Percentiles rank a stretch among this genome's conserved stretches.
Evolutionary conservation across 2,329 filamentous ascomycete species (phyloP).

Genomic region (Ceratocystis alfenasii): DNA sequence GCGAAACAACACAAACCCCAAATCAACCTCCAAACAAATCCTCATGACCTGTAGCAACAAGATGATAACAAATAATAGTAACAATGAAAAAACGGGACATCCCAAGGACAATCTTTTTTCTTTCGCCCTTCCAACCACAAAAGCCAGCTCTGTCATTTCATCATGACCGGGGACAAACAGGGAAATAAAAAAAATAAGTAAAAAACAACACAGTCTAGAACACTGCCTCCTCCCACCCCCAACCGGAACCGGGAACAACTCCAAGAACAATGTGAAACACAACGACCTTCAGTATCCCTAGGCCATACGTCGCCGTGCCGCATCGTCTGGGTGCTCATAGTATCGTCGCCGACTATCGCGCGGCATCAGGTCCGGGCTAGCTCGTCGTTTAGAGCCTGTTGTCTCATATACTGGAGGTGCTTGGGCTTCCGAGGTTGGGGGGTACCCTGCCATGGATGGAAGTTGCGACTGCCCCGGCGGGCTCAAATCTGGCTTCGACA

Average conservation of each 20-base stretch:
- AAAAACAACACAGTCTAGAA: slow-evolving; percentile 11
- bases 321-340: slow-evolving; percentile 20
- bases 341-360: slow-evolving; percentile 32
- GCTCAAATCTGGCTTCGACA: slow-evolving; percentile 33
- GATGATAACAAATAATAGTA: slow-evolving; percentile 7
- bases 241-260: background rate
- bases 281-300: slow-evolving; percentile 10
- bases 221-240: background rate
- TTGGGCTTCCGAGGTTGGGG: slow-evolving; percentile 26
- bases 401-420: slow-evolving; percentile 29
- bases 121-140: background rate
- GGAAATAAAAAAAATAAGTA: slow-evolving; percentile 7
- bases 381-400: slow-evolving; percentile 40
- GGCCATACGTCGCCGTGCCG: slow-evolving; percentile 18
- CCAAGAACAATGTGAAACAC: background rate
- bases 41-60: background rate
- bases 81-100: background rate
- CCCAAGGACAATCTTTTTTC: background rate
- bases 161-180: background rate
- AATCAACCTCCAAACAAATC: no score
- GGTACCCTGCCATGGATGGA: slow-evolving; percentile 29
- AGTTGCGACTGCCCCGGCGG: slow-evolving; percentile 32
- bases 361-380: slow-evolving; percentile 37
- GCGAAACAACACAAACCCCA: background rate
- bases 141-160: slow-evolving; percentile 4